Base-by-base conservation (phyloP, 345 rosid genomes). In the Arabis hirsuta region DNA sequence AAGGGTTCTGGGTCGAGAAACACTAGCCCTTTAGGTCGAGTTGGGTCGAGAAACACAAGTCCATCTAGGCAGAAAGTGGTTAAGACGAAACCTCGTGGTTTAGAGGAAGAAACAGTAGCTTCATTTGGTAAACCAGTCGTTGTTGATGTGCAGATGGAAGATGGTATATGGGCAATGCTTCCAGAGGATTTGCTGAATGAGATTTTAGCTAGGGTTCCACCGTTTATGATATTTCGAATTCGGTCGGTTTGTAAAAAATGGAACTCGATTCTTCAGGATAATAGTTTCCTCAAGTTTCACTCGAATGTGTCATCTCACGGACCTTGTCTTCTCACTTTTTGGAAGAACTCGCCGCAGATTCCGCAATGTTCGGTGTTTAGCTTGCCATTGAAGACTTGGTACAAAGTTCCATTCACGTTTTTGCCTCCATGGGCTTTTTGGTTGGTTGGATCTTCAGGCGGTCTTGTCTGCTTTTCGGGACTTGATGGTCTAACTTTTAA, bases 391-490 rank as follows among this genome's bases (percentile, higher is more conserved):
- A 90, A 89, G 80, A 78, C 88, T 1, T 94, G 98, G 98, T 94
- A 94, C 47, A 87, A 91, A 71, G 82, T 94, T 57, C 98, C 98
- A 1, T 87, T 94, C 76, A 65, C 73, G 51, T 94, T 94, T 81
- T 81, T 94, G 79, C 98, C 96, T 19, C 84, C 81, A n/a, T 94
- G 98, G 97, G 96, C 96, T 1, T 81, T 86, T 77, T 94, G 98
- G 97, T 72, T 90, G 82, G 90, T 91, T 47, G 96, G 97, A 62
- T 94, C 98, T 62, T 89, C 97, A 2, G 87, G 95, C 13, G 97
- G 96, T 26, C 87, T 90, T 29, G 96, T 93, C 60, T 90, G 98
- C 77, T 90, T 93, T 76, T 90, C 98, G 55, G 98, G 98, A 38
- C 90, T 89, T 2, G 98, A 93, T 72, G 96, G 91, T 24, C 38